phyloP scores from a whole-genome alignment of 1,284 basidiomycete genomes.

The Hymenochaete sp. region DNA sequence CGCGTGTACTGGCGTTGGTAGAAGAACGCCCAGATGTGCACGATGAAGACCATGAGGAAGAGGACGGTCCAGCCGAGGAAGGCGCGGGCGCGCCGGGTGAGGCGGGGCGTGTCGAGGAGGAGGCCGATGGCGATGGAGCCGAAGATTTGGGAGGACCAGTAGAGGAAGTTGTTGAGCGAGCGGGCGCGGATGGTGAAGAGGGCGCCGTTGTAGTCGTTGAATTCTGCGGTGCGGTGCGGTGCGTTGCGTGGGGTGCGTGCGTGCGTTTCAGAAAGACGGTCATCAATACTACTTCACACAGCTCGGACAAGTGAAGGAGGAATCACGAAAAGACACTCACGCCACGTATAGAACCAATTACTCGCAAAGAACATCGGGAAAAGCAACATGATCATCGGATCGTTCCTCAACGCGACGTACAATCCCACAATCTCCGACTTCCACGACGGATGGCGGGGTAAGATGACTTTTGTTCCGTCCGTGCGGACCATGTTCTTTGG shows the following conservation, averaged over 20 bases:
- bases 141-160: conserved; percentile 33
- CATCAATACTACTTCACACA: too few species aligned
- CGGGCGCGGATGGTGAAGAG: conserved; percentile 33
- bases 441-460: conserved; percentile 28
- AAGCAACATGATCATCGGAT: conserved; percentile 30
- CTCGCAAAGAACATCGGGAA: conserved; percentile 33
- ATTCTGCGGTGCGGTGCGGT: conserved; percentile 21
- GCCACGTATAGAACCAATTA: conserved; percentile 35
- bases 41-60: conserved; percentile 50
- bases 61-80: conserved; percentile 55
- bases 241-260: too few species aligned
- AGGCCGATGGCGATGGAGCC: conserved; percentile 33
- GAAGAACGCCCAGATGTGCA: conserved; percentile 62
- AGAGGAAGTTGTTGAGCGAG: conserved; percentile 31
- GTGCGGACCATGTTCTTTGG: conserved; percentile 31
- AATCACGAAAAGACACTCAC: conserved; percentile 13
- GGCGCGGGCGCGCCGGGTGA: conserved; percentile 49
- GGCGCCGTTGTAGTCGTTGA: conserved; percentile 34
- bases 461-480: conserved; percentile 29
- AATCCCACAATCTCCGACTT: conserved; percentile 29
- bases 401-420: conserved; percentile 28
- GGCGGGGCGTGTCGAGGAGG: conserved; percentile 20
- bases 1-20: conserved; percentile 69
- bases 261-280: conserved; percentile 14
- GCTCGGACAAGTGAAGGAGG: neutral